Conservation (phyloP, 202 grass and related monocot genomes). For the Cymbopogon flexuosus region DNA sequence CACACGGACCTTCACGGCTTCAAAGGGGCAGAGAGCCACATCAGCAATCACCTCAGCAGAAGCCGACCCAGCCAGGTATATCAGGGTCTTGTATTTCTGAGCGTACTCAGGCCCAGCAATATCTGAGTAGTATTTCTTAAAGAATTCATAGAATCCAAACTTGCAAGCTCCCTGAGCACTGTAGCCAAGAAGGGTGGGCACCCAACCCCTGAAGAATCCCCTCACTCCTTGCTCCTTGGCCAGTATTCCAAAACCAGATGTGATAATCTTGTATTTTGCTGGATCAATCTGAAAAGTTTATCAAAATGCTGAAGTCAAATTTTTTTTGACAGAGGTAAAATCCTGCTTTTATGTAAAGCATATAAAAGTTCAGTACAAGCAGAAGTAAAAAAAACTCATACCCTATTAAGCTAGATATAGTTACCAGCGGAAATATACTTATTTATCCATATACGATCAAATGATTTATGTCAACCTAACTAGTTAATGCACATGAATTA, state of each 20-base stretch:
- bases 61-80: slow-evolving; percentile 62
- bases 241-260: slow-evolving; percentile 64
- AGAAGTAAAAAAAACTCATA: not conserved
- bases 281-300: slow-evolving; percentile 52
- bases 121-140: slow-evolving; percentile 73
- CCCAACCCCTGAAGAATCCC: slow-evolving; percentile 78
- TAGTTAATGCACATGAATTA: not conserved
- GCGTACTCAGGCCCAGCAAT: slow-evolving; percentile 56
- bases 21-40: slow-evolving; percentile 63
- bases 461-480: not conserved
- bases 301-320: not conserved
- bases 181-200: slow-evolving; percentile 58
- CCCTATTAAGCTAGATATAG: not conserved
- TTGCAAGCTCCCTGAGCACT: slow-evolving; percentile 68
- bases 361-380: not conserved
- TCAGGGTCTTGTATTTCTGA: slow-evolving; percentile 62
- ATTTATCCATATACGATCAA: not conserved
- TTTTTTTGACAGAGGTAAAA: not conserved
- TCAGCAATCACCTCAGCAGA: slow-evolving; percentile 70
- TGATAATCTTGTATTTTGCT: slow-evolving; percentile 63
- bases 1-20: slow-evolving; percentile 72
- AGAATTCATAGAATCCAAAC: slow-evolving; percentile 69
- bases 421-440: not conserved
- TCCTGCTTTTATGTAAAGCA: not conserved
- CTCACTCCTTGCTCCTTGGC: slow-evolving; percentile 61